phyloP scores from a whole-genome alignment of 2,329 filamentous ascomycete genomes.

The Hypoxylon sp. region DNA sequence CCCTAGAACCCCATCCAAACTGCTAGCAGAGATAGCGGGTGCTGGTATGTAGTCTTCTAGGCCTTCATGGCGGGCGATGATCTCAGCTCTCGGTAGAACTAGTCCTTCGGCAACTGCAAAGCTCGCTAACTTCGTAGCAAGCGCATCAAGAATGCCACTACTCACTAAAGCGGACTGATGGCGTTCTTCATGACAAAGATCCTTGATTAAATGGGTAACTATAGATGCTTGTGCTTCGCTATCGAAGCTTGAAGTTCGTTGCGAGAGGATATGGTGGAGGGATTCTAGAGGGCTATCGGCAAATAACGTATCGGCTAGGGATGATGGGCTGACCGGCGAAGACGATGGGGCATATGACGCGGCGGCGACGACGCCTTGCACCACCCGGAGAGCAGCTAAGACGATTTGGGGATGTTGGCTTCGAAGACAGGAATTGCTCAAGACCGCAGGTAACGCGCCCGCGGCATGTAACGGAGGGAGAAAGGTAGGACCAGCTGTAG shows the following conservation, averaged over 20 bases:
- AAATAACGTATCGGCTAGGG: constrained; percentile 77
- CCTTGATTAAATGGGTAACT: constrained; percentile 69
- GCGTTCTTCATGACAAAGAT: constrained; percentile 76
- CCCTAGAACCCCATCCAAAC: constrained; percentile 79
- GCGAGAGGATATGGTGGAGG: constrained; percentile 76
- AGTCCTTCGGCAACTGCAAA: constrained; percentile 78
- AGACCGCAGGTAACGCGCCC: constrained; percentile 76
- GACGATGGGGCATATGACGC: constrained; percentile 68
- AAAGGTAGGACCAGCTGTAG: constrained; percentile 82
- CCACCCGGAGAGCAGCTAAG: constrained; percentile 79
- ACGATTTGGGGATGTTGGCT: constrained; percentile 77
- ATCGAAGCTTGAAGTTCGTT: constrained; percentile 66
- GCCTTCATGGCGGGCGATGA: constrained; percentile 67
- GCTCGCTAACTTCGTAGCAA: constrained; percentile 80
- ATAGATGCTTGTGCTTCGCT: constrained; percentile 75
- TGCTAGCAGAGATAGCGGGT: constrained; percentile 71
- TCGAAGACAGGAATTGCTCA: constrained; percentile 77
- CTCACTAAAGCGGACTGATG: constrained; percentile 81
- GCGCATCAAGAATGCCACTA: constrained; percentile 80
- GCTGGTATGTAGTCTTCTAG: constrained; percentile 72
- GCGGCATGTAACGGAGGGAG: constrained; percentile 80
- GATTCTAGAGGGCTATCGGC: constrained; percentile 71
- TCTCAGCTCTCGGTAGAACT: constrained; percentile 76
- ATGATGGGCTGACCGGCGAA: constrained; percentile 63
- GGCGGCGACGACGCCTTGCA: constrained; percentile 80